Evolutionary conservation across 805 yeast species (phyloP), one percentile per base, ranked within the genome.

Genomic region (Lipomyces lipofer): DNA sequence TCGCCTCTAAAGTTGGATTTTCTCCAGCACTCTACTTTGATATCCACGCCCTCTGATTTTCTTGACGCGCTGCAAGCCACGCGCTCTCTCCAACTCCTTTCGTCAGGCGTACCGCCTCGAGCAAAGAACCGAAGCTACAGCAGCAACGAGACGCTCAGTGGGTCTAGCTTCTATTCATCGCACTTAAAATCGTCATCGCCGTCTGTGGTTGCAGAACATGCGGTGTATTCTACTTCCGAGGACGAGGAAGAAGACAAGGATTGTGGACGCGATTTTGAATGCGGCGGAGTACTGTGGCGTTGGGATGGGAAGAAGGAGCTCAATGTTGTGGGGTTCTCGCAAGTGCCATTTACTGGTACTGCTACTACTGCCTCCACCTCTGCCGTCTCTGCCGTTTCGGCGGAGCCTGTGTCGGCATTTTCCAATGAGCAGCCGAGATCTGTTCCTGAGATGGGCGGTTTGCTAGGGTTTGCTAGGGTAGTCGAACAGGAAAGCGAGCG

Each of bases 11-110:
- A 60, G 47, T 60, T 61, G 5, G 64, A 54, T 39, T 51, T 60
- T 43, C 43, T 46, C 24, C 36, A 43, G 19, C 49, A 53, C 30
- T 54, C 56, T 15, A 30, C 43, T 15, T 27, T 44, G 43, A 47
- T 51, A 6, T 51, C 55, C 8, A 59, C 66, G 4, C 74, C 73
- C 10, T 47, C 63, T 17, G 77, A 74, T 57, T 59, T 74, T 25
- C 58, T 72, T 17, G 71, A 67, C 56, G 72, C 74, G 56, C 63
- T 74, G 40, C 73, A 71, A 54, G 78, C 77, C 27, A 71, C 76
- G 21, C 64, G 74, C 21, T 70, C 75, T 24, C 64, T 74, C 43
- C 77, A 73, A 64, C 72, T 70, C 55, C 58, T 74, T 29, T 69
- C 75, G 6, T 66, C 70, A 8, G 65, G 64, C 15, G 47, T 43